Evolutionary conservation across 139 green algal genomes (phyloP).

Genomic region (Auxenochlorella pyrenoidosa): DNA sequence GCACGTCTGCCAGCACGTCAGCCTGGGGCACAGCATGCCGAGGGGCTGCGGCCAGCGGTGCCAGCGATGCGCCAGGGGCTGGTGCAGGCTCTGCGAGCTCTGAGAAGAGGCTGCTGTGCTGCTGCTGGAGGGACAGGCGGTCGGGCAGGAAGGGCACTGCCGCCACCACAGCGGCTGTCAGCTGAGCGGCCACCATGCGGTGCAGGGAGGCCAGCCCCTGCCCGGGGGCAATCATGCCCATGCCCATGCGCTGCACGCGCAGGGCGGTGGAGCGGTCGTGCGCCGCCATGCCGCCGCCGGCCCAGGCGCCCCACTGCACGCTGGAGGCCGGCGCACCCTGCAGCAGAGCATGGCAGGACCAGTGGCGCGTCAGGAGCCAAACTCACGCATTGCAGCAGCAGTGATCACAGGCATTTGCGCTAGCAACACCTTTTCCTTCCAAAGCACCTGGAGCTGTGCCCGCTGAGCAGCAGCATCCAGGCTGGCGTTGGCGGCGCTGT

Average conservation of each 20-base stretch:
- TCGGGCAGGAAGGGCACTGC: slow-evolving; percentile 41
- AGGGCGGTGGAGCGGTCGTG: slow-evolving; percentile 49
- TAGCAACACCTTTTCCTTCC: too few species aligned
- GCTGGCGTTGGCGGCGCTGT: slow-evolving; percentile 77
- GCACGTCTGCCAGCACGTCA: slow-evolving; percentile 14
- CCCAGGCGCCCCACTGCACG: slow-evolving; percentile 64
- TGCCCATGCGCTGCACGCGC: slow-evolving; percentile 74
- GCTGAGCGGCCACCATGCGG: neutral
- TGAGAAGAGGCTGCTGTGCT: slow-evolving; percentile 16
- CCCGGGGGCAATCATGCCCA: slow-evolving; percentile 54
- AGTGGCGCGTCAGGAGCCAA: too few species aligned
- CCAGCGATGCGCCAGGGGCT: neutral
- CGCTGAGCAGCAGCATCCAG: slow-evolving; percentile 57
- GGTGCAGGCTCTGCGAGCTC: neutral
- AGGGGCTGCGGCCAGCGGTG: too few species aligned
- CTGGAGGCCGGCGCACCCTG: slow-evolving; percentile 37
- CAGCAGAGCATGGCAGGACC: neutral
- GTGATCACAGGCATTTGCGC: too few species aligned
- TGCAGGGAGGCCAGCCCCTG: slow-evolving; percentile 39
- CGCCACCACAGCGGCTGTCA: slow-evolving; percentile 11
- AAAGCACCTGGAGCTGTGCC: neutral
- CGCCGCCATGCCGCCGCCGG: slow-evolving; percentile 61
- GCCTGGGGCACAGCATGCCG: neutral
- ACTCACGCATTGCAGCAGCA: too few species aligned
- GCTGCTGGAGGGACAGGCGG: neutral